Percentiles rank a stretch among this genome's conserved stretches.
Conservation (phyloP, 202 grass and related monocot species). For the Bolboschoenoplectus hybrid region DNA sequence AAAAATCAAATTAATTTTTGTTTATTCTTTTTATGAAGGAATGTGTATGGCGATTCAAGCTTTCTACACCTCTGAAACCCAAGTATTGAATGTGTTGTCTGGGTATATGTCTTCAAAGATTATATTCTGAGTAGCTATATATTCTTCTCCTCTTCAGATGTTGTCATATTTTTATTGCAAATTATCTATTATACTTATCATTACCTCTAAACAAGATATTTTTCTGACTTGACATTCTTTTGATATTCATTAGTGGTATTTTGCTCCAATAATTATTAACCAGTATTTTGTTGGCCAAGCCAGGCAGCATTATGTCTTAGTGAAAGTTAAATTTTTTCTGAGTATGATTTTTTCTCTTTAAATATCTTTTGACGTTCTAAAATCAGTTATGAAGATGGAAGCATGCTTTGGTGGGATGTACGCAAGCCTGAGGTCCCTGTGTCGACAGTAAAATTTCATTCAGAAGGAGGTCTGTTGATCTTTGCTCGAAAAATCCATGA, state of each 20-base stretch:
- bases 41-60: slow-evolving; percentile 98
- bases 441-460: slow-evolving; percentile 75
- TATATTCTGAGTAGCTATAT: slow-evolving; percentile 33
- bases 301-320: background rate
- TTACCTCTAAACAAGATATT: background rate
- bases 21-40: slow-evolving; percentile 55
- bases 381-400: slow-evolving; percentile 96
- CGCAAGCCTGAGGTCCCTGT: slow-evolving; percentile 67
- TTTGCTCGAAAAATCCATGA: background rate
- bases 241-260: background rate
- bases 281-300: background rate
- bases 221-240: background rate
- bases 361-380: background rate
- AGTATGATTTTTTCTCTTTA: background rate
- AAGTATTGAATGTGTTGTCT: slow-evolving; percentile 76
- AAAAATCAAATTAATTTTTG: slow-evolving; percentile 9
- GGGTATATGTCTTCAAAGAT: slow-evolving; percentile 51
- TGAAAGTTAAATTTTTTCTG: background rate
- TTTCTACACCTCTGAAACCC: slow-evolving; percentile 63
- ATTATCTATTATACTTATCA: background rate
- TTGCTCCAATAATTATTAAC: background rate
- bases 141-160: background rate
- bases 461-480: slow-evolving; percentile 70
- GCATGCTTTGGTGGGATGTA: slow-evolving; percentile 96
- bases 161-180: background rate